Conservation (phyloP, 768 basidiomycete species). For the Tulasnella sp. region DNA sequence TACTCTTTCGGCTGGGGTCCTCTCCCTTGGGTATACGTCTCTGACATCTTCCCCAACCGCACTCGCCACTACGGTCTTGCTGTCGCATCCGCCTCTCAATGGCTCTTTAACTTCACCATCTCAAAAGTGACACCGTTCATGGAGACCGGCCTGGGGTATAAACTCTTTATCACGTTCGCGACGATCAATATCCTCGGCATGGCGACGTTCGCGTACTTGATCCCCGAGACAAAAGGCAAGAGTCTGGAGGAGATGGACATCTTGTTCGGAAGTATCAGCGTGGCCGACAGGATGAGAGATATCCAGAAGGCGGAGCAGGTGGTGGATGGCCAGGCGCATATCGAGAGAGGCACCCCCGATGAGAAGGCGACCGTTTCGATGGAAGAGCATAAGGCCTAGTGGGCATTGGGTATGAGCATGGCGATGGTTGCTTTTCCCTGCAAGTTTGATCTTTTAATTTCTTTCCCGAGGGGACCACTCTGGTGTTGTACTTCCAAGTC, state of each 20-base stretch:
- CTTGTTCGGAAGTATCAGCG: constrained; percentile 46
- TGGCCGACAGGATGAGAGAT: constrained; percentile 41
- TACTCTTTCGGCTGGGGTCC: constrained; percentile 83
- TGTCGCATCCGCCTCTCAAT: constrained; percentile 64
- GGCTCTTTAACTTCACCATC: constrained; percentile 72
- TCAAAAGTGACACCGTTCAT: constrained; percentile 60
- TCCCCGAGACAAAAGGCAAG: constrained; percentile 35
- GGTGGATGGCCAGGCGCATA: not conserved
- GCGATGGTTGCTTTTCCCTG: too few species aligned
- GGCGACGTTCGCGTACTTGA: constrained; percentile 44
- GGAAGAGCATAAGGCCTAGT: too few species aligned
- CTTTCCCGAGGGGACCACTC: too few species aligned
- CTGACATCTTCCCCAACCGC: constrained; percentile 80
- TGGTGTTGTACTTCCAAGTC: too few species aligned
- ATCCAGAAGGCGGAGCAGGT: constrained; percentile 27
- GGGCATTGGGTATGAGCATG: too few species aligned
- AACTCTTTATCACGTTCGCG: constrained; percentile 68
- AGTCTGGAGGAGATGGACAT: constrained; percentile 45
- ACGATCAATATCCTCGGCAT: constrained; percentile 63
- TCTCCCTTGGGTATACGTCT: constrained; percentile 45
- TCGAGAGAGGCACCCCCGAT: too few species aligned
- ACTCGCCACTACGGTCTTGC: constrained; percentile 74
- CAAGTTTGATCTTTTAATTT: too few species aligned
- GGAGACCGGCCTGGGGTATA: constrained; percentile 50
- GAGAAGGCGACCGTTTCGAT: too few species aligned